These are phyloP conservation scores for Asterella californica DNA, from an alignment of 225 moss, liverwort and hornwort species.

Conservation along the genomic window DNA sequence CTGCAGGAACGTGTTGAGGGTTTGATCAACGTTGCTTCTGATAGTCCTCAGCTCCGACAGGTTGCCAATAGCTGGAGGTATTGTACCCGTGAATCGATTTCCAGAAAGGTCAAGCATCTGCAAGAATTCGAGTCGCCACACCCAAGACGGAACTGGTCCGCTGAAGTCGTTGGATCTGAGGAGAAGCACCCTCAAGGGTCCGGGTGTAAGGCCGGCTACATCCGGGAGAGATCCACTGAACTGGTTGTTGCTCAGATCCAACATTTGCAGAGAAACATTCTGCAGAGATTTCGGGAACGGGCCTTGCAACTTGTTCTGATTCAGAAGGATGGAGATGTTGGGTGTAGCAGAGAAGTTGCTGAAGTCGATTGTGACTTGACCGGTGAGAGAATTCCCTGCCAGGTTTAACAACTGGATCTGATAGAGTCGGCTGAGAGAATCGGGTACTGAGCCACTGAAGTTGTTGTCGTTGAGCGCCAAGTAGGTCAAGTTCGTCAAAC, in stretches of 20 bases:
- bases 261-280: background rate
- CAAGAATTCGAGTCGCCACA: slow-evolving; percentile 21
- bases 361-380: slow-evolving; percentile 6
- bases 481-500: slow-evolving; percentile 1
- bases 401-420: slow-evolving; percentile 21
- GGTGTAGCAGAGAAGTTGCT: background rate
- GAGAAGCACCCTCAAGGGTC: background rate
- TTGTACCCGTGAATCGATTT: slow-evolving; percentile 23
- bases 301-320: background rate
- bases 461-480: slow-evolving; percentile 35
- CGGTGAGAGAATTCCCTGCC: slow-evolving; percentile 25
- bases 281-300: background rate
- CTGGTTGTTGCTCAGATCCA: slow-evolving; percentile 6
- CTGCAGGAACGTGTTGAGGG: background rate
- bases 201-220: background rate
- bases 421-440: slow-evolving; percentile 12
- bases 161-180: background rate
- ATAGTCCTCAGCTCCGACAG: background rate
- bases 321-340: slow-evolving; percentile 7
- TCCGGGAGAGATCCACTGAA: slow-evolving; percentile 4
- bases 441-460: slow-evolving; percentile 27
- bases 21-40: slow-evolving; percentile 10
- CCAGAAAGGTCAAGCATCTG: slow-evolving; percentile 27
- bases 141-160: slow-evolving; percentile 15
- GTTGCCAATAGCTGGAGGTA: slow-evolving; percentile 26